Evolutionary conservation across 768 basidiomycete species (phyloP), one percentile per base, ranked within the genome.

Genomic region (Leccinum subtestaceum): DNA sequence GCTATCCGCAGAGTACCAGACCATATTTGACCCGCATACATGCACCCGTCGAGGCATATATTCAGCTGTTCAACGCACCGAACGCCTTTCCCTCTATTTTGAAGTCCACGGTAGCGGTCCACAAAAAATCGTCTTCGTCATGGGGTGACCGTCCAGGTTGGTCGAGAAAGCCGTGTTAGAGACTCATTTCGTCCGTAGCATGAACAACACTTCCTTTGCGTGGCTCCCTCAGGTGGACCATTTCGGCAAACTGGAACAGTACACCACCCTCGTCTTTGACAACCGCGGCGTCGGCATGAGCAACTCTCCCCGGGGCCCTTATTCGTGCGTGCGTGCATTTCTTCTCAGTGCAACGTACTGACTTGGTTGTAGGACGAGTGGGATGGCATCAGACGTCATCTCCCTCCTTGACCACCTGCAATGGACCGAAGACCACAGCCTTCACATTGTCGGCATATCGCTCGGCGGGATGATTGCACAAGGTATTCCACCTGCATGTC

Each of bases 381-480:
- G 77, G 2, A 93, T 93, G 91, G 91, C 92, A 3, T 82, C 87
- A 57, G 92, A 94, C 60, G 77, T 77, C 5, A 72, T 91, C 29
- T 80, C 77, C 11, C 77, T 93, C 4, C 76, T 94, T 5, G 80
- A 93, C 64, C 81, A 84, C 63, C 61, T 94, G 6, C 86, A 82
- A 2, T 94, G 91, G 90, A 90, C 81, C 0, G 78, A 69, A 7
- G 72, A 81, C 10, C 81, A 81, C 5, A 79, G 80, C 51, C 47
- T 94, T 6, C 86, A 93, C 65, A 72, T 93, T 32, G 86, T 93
- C 21, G 88, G 92, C 8, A 73, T 84, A 23, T 91, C 89, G 40
- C 70, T 94, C 5, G 92, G 92, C 2, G 91, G 91, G 5, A 93
- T 93, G 91, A 90, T 91, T 52, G 84, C 89, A 0, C 88, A 90